Evolutionary conservation across 2,329 filamentous ascomycete genomes (phyloP).

Genomic region (Trichoderma asperellum): DNA sequence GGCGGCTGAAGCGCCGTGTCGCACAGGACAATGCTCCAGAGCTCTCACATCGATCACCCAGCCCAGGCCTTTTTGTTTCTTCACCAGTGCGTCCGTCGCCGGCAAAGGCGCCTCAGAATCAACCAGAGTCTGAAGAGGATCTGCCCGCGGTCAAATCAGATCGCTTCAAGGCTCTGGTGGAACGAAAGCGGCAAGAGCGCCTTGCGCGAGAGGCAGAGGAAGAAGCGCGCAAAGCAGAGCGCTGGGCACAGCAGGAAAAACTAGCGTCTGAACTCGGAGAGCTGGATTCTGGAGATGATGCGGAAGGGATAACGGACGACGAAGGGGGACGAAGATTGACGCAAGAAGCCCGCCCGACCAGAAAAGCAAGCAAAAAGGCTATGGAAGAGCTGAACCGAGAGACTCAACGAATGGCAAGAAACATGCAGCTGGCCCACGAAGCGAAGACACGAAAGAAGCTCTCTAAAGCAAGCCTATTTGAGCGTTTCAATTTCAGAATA

Average conservation of each 20-base stretch:
- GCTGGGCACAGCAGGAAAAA: conserved; percentile 43
- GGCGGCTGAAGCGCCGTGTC: conserved; percentile 46
- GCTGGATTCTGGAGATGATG: conserved; percentile 44
- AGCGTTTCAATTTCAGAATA: conserved; percentile 76
- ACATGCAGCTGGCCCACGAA: conserved; percentile 88
- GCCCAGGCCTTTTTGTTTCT: conserved; percentile 60
- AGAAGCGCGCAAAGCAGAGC: conserved; percentile 53
- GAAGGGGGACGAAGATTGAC: conserved; percentile 68
- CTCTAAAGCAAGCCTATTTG: conserved; percentile 78
- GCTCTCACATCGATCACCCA: conserved; percentile 37
- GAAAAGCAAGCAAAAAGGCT: conserved; percentile 93
- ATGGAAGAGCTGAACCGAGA: conserved; percentile 93
- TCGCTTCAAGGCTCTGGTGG: conserved; percentile 72
- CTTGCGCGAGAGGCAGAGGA: conserved; percentile 67
- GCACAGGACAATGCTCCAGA: conserved; percentile 38
- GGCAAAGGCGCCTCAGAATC: conserved; percentile 37
- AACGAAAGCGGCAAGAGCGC: conserved; percentile 72
- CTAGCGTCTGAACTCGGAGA: conserved; percentile 44
- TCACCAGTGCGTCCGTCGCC: conserved; percentile 50
- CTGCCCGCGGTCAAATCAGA: conserved; percentile 55
- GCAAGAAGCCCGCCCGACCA: conserved; percentile 68
- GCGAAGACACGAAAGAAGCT: conserved; percentile 91
- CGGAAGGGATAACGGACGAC: conserved; percentile 63
- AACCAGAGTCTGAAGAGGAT: conserved; percentile 52
- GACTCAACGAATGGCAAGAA: conserved; percentile 86